These are phyloP conservation scores for Inga oerstediana DNA, from an alignment of 306 rosid species.

Conservation along the genomic window DNA sequence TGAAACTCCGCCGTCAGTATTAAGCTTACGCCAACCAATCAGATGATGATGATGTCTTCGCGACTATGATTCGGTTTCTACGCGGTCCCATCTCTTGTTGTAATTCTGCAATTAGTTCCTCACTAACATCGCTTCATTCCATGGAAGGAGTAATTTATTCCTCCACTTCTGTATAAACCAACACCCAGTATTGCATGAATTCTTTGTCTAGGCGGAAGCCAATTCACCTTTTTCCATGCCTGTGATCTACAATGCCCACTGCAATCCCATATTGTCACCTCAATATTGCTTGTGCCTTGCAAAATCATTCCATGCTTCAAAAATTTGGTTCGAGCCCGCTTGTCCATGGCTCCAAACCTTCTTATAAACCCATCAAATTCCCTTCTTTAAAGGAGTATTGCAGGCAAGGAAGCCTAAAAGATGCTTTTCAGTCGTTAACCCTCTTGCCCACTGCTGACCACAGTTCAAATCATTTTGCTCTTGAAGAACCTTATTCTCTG, in stretches of 20 bases:
- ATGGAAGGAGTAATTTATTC: too few relatives aligned
- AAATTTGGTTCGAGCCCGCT: background rate
- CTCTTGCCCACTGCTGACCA: background rate
- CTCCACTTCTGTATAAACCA: too few relatives aligned
- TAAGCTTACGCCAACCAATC: too few relatives aligned
- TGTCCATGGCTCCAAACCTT: background rate
- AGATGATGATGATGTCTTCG: too few relatives aligned
- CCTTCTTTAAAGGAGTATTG: background rate
- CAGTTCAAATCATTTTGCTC: background rate
- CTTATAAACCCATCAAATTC: background rate
- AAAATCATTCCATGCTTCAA: slow-evolving; percentile 3
- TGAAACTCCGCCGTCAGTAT: too few relatives aligned
- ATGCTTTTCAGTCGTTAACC: background rate
- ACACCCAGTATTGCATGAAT: too few relatives aligned
- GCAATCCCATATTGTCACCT: slow-evolving; percentile 16
- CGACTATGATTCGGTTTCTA: too few relatives aligned
- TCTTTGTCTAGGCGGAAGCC: too few relatives aligned
- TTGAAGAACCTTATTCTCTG: background rate
- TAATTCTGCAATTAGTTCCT: too few relatives aligned
- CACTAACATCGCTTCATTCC: too few relatives aligned
- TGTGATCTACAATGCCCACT: slow-evolving; percentile 38
- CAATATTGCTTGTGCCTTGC: background rate
- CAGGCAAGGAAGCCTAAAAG: background rate
- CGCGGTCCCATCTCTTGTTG: too few relatives aligned
- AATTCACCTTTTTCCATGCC: slow-evolving; percentile 22